Percentiles rank a stretch among this genome's conserved stretches.
These are phyloP conservation scores for Ascochyta rabiei DNA, from an alignment of 2,329 filamentous ascomycete species.

Conservation along the genomic window DNA sequence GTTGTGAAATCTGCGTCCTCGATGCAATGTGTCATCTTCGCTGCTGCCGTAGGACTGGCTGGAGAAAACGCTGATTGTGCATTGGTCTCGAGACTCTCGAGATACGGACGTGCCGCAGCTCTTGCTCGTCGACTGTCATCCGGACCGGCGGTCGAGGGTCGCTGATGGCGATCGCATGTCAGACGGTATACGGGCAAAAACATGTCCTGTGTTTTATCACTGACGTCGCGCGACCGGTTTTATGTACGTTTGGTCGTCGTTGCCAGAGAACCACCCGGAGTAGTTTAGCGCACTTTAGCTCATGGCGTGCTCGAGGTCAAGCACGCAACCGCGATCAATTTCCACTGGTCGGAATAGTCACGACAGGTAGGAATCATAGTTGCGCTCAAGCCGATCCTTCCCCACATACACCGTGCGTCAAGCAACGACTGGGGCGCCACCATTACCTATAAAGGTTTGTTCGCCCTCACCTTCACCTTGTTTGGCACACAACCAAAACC, in stretches of 20 bases:
- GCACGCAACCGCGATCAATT: slow-evolving; percentile 12
- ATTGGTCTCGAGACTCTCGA: not conserved
- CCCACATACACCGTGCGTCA: slow-evolving; percentile 28
- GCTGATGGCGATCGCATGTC: slow-evolving; percentile 2
- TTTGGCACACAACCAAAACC: slow-evolving; percentile 6
- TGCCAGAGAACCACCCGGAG: not conserved
- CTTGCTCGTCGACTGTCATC: not conserved
- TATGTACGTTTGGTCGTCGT: slow-evolving; percentile 4
- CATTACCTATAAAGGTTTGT: slow-evolving; percentile 23
- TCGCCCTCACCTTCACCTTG: slow-evolving; percentile 16
- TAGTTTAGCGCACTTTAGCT: slow-evolving; percentile 3
- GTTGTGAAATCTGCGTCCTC: not conserved
- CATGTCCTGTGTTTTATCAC: not conserved
- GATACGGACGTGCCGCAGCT: not conserved
- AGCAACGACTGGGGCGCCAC: slow-evolving; percentile 12
- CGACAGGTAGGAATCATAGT: slow-evolving; percentile 6
- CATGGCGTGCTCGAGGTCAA: slow-evolving; percentile 11
- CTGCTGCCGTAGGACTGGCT: not conserved
- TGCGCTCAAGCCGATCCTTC: slow-evolving; percentile 19
- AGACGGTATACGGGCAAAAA: not conserved
- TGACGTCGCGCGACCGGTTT: slow-evolving; percentile 6
- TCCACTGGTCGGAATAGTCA: slow-evolving; percentile 4
- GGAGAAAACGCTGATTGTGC: not conserved
- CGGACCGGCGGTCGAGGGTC: not conserved
- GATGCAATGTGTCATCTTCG: slow-evolving; percentile 9